Percentiles rank a stretch among this genome's conserved stretches.
Evolutionary conservation across 2,329 filamentous ascomycete genomes (phyloP).

Genomic region (Fusarium pseudoanthophilum): DNA sequence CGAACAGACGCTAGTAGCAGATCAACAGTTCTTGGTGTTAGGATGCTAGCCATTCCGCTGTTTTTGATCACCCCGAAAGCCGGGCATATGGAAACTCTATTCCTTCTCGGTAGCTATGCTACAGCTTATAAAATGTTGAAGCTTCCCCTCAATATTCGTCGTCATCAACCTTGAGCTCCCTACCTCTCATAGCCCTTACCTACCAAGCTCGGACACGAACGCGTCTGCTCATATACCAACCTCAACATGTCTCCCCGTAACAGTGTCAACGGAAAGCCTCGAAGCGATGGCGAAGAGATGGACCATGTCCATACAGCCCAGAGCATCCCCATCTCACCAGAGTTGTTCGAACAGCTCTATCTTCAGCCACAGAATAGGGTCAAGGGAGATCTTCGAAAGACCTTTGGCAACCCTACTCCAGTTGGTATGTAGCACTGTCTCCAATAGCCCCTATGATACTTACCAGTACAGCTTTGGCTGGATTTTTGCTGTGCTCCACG

Average conservation of each 20-base stretch:
- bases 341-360: conserved; percentile 65
- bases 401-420: conserved; percentile 64
- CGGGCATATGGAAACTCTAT: conserved; percentile 9
- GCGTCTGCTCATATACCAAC: background rate
- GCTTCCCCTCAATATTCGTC: background rate
- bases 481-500: conserved; percentile 47
- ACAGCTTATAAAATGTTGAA: background rate
- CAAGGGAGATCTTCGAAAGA: conserved; percentile 59
- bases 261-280: conserved; percentile 20
- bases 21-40: background rate
- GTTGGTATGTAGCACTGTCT: conserved; percentile 41
- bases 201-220: background rate
- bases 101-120: background rate
- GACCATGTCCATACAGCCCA: conserved; percentile 47
- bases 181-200: background rate
- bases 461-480: conserved; percentile 39
- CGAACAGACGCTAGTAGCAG: background rate
- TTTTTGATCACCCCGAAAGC: background rate
- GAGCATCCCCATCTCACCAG: conserved; percentile 60
- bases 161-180: background rate
- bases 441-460: rapidly evolving
- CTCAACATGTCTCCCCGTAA: conserved; percentile 19
- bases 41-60: background rate
- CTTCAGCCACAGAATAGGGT: conserved; percentile 58
- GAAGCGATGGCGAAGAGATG: conserved; percentile 33